A percentile compares a stretch with the other conserved stretches of the same genome.
These are phyloP conservation scores for Kodamaea fungicola DNA, from an alignment of 1,139 yeast genomes.

Conservation along the genomic window DNA sequence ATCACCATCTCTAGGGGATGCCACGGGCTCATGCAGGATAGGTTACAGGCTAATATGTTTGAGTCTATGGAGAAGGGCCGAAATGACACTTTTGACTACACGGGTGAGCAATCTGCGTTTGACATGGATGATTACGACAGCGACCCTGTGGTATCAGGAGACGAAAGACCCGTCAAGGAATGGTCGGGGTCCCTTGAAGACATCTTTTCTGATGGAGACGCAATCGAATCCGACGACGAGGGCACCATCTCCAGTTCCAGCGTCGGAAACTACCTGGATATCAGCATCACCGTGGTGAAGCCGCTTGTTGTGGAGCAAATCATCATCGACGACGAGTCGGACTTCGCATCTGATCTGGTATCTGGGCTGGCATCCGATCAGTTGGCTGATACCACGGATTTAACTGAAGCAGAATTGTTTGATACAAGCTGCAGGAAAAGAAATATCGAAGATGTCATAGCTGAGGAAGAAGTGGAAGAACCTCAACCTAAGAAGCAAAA, in stretches of 20 bases:
- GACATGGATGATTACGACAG: not conserved
- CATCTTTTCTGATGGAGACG: too few species aligned
- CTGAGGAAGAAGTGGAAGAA: conserved; percentile 3
- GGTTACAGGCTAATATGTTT: not conserved
- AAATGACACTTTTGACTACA: too few species aligned
- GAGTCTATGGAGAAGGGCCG: too few species aligned
- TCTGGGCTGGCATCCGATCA: too few species aligned
- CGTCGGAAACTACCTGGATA: not conserved
- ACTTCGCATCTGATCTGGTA: too few species aligned
- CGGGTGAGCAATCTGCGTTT: too few species aligned
- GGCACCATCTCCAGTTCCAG: not conserved
- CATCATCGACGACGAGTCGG: too few species aligned
- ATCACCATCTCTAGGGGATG: conserved; percentile 7
- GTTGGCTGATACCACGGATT: too few species aligned
- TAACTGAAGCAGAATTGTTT: too few species aligned
- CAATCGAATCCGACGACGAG: not conserved
- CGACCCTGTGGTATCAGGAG: not conserved
- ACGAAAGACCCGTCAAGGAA: not conserved
- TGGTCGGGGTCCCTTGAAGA: too few species aligned
- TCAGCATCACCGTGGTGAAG: too few species aligned
- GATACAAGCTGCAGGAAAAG: conserved; percentile 4
- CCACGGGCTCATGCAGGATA: conserved; percentile 8
- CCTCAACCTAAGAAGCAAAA: conserved; percentile 8
- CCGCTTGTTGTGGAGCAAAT: too few species aligned
- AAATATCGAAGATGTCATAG: conserved; percentile 6